Evolutionary conservation across 768 basidiomycete genomes (phyloP), one percentile per base, ranked within the genome.

Genomic region (Mrakia gelida): DNA sequence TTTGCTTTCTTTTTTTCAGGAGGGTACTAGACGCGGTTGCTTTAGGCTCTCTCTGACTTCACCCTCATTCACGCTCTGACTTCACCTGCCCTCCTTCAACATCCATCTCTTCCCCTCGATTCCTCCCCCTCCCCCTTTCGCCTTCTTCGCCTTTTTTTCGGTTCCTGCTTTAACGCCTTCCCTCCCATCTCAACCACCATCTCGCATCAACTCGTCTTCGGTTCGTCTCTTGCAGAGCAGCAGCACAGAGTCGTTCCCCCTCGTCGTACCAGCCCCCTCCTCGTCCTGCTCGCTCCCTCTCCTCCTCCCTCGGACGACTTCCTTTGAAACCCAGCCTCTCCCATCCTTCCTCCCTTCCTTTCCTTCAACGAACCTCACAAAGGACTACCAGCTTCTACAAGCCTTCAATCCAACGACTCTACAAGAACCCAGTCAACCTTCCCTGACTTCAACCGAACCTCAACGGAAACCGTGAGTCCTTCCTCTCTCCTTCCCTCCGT

Each of bases 321-420:
- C 59, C 59, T 59, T n/a, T 28, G n/a, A 28, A 59, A 9, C 11
- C 59, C 59, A 28, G 28, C 59, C 23, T 59, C 56, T 9, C 45
- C 45, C 56, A 56, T 56, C 59, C 59, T 67, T 38, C 63, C 63
- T 65, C 63, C 11, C 65, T 32, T 67, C n/a, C 62, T 38, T 23
- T 21, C 28, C 34, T 41, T 38, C 65, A 38, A 52, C 49, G 49
- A 52, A 52, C 34, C 65, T 23, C 32, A 67, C 34, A 28, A 34
- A 34, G 65, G 23, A 26, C 65, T 9, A 16, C 15, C n/a, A 67
- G 65, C 65, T 52, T 45, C 45, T 5, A 38, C 59, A 11, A 59
- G n/a, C 59, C 26, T 28, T 1, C 13, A 26, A 59, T 59, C 59
- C 59, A 13, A n/a, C 59, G 26, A n/a, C n/a, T n/a, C 26, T 28